phyloP scores from a whole-genome alignment of 129 eudicot species.

The Escallonia herrerae region DNA sequence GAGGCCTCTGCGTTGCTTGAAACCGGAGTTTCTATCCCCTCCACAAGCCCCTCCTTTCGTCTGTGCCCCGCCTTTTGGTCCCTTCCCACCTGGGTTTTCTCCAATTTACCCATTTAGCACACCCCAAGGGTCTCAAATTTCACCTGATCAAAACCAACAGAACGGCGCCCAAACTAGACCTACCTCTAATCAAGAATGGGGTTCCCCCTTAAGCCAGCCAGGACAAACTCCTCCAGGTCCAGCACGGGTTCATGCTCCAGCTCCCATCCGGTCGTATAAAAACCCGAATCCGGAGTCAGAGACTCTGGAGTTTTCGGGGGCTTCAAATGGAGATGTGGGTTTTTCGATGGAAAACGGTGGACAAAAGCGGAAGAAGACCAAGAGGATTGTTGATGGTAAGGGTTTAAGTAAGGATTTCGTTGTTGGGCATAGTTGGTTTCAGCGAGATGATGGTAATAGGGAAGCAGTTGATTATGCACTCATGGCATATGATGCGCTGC shows the following conservation, averaged over 20 bases:
- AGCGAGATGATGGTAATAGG: constrained; percentile 39
- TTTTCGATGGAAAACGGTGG: constrained; percentile 23
- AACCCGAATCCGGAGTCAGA: constrained; percentile 7
- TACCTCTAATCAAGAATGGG: constrained; percentile 7
- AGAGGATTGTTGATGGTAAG: constrained; percentile 19
- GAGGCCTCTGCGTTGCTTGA: constrained; percentile 46
- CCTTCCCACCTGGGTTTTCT: constrained; percentile 47
- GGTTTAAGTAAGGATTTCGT: constrained; percentile 22
- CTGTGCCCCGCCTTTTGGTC: constrained; percentile 38
- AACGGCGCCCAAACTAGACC: background rate
- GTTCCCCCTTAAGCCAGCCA: constrained; percentile 18
- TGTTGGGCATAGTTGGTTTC: constrained; percentile 22
- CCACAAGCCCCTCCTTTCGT: constrained; percentile 43
- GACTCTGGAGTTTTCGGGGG: constrained; percentile 1
- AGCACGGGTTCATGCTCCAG: constrained; percentile 18
- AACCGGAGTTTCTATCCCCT: constrained; percentile 38
- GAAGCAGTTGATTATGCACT: constrained; percentile 37
- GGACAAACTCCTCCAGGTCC: constrained; percentile 28
- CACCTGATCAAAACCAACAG: background rate
- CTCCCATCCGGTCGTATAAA: constrained; percentile 23
- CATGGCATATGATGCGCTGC: constrained; percentile 31
- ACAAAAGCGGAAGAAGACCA: constrained; percentile 17
- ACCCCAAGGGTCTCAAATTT: constrained; percentile 17
- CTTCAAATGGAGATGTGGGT: constrained; percentile 22
- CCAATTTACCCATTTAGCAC: constrained; percentile 43